Base-by-base conservation (phyloP, 2,329 filamentous ascomycete species). In the Ciborinia camelliae region DNA sequence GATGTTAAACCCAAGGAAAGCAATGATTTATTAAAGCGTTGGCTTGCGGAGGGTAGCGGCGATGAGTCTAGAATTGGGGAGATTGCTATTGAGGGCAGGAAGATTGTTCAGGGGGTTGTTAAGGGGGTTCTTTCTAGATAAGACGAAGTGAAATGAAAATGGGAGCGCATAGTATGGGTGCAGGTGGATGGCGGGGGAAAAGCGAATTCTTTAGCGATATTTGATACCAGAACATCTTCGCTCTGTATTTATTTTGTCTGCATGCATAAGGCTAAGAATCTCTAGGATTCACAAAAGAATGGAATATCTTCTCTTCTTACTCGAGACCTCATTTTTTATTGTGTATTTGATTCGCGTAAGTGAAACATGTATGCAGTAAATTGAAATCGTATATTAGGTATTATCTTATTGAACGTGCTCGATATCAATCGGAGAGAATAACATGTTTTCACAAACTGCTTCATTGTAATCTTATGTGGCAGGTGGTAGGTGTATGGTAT, bases 1-100 rank as follows among this genome's bases (percentile, higher is more conserved):
- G 77, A 81, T 9, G 86, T 98, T 72, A 98, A 97, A 79, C 94
- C 95, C 0, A 93, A 90, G 77, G 94, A 99, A 80, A 96, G 93
- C 79, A 99, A 99, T 74, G 88, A 91, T 66, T 71, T 99, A 73
- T 77, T 99, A 65, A 82, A 82, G 68, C 81, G 81, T 66, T 98
- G 94, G 94, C 74, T 95, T 67, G 81, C 88, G 68, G 76, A 78
- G 58, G 86, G 86, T 0, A 81, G 70, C 64, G 72, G 72, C 37
- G 72, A 73, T 65, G 67, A 68, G 15, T 72, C 69, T 23, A 71
- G 72, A 6, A 75, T 76, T 68, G 69, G 68, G 4, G 73, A 75
- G 52, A 50, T 73, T 50, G 68, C 67, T 35, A 71, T 76, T 58
- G 67, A 68, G 23, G 73, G 70, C 8, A 66, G 70, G 15, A 62